Base-by-base conservation (phyloP, 2,329 filamentous ascomycete genomes). In the Ophiostoma novo-ulmi region DNA sequence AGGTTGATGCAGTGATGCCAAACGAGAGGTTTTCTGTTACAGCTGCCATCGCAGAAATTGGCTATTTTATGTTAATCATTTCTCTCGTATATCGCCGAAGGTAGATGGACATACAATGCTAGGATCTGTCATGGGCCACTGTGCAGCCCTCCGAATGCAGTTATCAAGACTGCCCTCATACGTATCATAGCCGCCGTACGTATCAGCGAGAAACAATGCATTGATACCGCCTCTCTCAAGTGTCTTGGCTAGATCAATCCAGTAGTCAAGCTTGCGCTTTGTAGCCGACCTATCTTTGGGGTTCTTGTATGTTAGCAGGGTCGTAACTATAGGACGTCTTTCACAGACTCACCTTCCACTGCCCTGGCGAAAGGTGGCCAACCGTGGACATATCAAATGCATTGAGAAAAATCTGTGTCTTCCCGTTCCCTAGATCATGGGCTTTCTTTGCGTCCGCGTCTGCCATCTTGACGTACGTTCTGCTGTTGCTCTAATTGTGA, bases 91-190 rank as follows among this genome's bases (percentile, higher is more conserved):
- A 31, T 31, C 31, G 31, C 31, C 31, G 31, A 31, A 31, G 31
- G 48, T 22, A 55, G 7, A 55, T 39, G 10, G 39, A 41, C 44
- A 17, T 52, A 72, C 85, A 75, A 89, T 89, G 0, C 84, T 84
- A 0, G 88, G 88, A 75, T 90, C 88, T 0, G 85, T 88, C 76
- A 89, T 82, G 0, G 88, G 87, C 86, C 87, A 89, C 75, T 90
- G 88, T 0, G 87, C 86, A 0, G 86, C 87, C 35, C 86, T 80
- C 1, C 86, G 81, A 72, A 89, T 88, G 74, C 85, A 88, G 70
- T 87, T 84, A 73, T 89, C 86, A 2, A 88, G 76, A 38, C 82
- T 87, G 0, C 82, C 82, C 71, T 88, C 83, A 71, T 89, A 89
- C 0, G 85, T 88, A 74, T 89, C 87, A 71, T 89, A 86, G 0